Base-by-base conservation (phyloP, 352 stramenopile genomes). In the Globisporangium paddicum region DNA sequence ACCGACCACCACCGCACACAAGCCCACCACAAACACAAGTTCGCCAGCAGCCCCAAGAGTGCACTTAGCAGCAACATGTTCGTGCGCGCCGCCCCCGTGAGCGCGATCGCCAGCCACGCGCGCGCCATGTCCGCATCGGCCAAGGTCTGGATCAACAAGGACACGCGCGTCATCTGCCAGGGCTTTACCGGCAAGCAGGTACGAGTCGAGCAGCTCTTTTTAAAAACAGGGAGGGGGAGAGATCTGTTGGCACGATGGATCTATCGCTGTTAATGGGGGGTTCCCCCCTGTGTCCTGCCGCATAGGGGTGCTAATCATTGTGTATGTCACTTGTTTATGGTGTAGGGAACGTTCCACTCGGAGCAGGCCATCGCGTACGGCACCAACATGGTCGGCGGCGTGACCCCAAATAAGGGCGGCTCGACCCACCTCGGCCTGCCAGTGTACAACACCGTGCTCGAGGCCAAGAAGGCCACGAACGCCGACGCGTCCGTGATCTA, bases 151-250 rank as follows among this genome's bases (percentile, higher is more conserved):
- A 93, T 99, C 59, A 96, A 99, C 82, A 99, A 99, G 84, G 92
- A 99, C 78, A 99, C 97, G 37, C 96, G 95, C 62, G 97, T 99
- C 32, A 98, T 99, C 71, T 98, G 96, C 73, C 98, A 99, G 80
- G 98, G 98, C 52, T 99, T 99, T 75, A 99, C 98, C 49, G 98
- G 98, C 69, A 99, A 99, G 79, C 96, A 99, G 86, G 90, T 97
- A 80, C 38, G 75, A 55, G 25, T 16, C 37, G 13, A 42, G 37
- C 16, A 42, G 37, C 37, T 42, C 37, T 42, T 42, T 42, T 42
- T 8, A 19, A 10, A 3, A n/a, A n/a, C n/a, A n/a, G n/a, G n/a
- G n/a, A 42, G 14, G n/a, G 37, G 37, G 16, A 10, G 34, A 38
- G 34, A 38, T 38, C 28, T n/a, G n/a, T n/a, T n/a, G n/a, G n/a